Conservation (phyloP, 2,329 filamentous ascomycete genomes). For the Cladorrhinum sp. region DNA sequence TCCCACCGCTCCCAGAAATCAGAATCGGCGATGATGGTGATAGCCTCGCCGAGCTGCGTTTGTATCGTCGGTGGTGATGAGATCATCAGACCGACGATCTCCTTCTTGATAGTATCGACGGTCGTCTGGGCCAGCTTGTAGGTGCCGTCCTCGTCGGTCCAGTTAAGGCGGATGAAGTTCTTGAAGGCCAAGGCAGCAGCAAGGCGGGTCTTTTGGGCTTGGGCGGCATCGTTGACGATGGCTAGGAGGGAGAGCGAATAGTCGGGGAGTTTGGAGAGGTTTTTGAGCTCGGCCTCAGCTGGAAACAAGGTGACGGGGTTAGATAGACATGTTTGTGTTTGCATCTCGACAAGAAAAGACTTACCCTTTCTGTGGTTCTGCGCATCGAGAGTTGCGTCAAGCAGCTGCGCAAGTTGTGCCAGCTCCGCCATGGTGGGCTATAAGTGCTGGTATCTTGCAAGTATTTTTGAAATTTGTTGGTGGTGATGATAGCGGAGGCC, state of each 20-base stretch:
- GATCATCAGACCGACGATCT: conserved; percentile 96
- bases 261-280: conserved; percentile 76
- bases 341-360: conserved; percentile 4
- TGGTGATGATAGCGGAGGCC: conserved; percentile 5
- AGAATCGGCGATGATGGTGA: conserved; percentile 95
- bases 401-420: conserved; percentile 70
- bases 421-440: conserved; percentile 51
- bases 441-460: not conserved
- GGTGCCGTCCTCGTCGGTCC: conserved; percentile 80
- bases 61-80: conserved; percentile 83
- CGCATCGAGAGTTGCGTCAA: conserved; percentile 87
- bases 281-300: conserved; percentile 80
- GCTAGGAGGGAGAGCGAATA: conserved; percentile 88
- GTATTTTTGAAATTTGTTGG: conserved; percentile 6
- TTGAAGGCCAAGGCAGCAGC: conserved; percentile 94
- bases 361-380: conserved; percentile 84
- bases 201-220: conserved; percentile 76
- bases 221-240: conserved; percentile 74
- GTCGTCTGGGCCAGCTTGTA: conserved; percentile 84
- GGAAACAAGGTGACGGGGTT: conserved; percentile 12
- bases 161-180: conserved; percentile 94
- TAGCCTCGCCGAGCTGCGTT: conserved; percentile 90
- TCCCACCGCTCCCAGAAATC: conserved; percentile 97
- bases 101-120: conserved; percentile 86
- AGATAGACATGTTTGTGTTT: not conserved